phyloP scores from a whole-genome alignment of 2,329 filamentous ascomycete species.

The Fusarium sp. region DNA sequence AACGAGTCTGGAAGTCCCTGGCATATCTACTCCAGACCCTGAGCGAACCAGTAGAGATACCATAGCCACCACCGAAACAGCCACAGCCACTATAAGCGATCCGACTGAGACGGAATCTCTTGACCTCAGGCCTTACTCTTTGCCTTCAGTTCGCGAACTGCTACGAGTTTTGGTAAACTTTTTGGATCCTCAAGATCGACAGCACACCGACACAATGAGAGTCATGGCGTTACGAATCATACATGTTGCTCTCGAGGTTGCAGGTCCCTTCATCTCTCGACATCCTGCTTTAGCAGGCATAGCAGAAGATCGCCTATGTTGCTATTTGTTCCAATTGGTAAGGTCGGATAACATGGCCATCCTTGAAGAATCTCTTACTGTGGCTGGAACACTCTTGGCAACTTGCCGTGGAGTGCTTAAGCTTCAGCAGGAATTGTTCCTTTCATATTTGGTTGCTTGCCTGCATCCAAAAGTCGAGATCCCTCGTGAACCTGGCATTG shows the following conservation, averaged over 20 bases:
- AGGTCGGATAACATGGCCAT: conserved; percentile 97
- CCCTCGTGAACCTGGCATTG: conserved; percentile 88
- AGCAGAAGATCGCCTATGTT: conserved; percentile 92
- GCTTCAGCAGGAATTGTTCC: conserved; percentile 93
- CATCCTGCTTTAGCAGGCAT: conserved; percentile 89
- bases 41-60: conserved; percentile 62
- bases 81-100: conserved; percentile 43
- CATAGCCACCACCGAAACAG: conserved; percentile 60
- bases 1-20: conserved; percentile 35
- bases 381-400: conserved; percentile 88
- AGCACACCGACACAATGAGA: conserved; percentile 93
- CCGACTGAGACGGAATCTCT: conserved; percentile 60
- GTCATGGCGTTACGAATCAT: conserved; percentile 98
- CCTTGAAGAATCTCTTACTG: conserved; percentile 89
- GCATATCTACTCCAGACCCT: conserved; percentile 33
- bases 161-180: conserved; percentile 95
- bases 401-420: conserved; percentile 93
- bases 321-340: conserved; percentile 95
- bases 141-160: conserved; percentile 93
- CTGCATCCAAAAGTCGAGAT: conserved; percentile 95
- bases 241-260: conserved; percentile 95
- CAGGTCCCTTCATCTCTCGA: conserved; percentile 92
- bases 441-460: conserved; percentile 94
- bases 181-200: conserved; percentile 90
- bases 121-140: conserved; percentile 86